These are phyloP conservation scores for Forsythia suspensa DNA, from an alignment of 257 asterid genomes.

Conservation along the genomic window DNA sequence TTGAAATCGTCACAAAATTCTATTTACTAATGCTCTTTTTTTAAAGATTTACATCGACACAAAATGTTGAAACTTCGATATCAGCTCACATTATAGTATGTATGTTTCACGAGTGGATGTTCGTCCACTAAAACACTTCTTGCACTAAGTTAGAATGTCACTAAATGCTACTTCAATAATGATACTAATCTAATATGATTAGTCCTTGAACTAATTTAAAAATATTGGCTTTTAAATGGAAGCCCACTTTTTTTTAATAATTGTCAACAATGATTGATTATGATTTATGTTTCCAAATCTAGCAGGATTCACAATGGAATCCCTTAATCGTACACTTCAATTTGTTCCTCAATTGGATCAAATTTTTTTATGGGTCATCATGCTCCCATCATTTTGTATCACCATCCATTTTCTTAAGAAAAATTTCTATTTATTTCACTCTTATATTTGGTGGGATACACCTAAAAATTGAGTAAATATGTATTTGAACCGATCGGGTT, in stretches of 20 bases:
- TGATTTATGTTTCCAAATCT: constrained; percentile 6
- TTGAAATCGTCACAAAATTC: no score
- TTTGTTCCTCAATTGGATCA: not conserved
- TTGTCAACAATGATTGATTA: not conserved
- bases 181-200: not conserved
- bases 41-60: not conserved
- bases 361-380: not conserved
- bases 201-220: not conserved
- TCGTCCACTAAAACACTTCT: not conserved
- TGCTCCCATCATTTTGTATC: not conserved
- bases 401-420: not conserved
- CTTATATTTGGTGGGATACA: no score
- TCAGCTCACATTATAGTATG: not conserved
- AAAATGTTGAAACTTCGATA: not conserved
- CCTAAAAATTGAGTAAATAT: not conserved
- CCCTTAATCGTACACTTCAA: not conserved
- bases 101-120: not conserved
- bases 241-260: no score
- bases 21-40: no score
- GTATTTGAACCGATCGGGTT: no score
- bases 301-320: not conserved
- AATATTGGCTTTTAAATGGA: no score
- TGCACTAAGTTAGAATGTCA: no score
- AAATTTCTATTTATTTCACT: no score
- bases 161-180: no score